phyloP scores from a whole-genome alignment of 2,329 filamentous ascomycete genomes.

The Cercospora nicotianae region DNA sequence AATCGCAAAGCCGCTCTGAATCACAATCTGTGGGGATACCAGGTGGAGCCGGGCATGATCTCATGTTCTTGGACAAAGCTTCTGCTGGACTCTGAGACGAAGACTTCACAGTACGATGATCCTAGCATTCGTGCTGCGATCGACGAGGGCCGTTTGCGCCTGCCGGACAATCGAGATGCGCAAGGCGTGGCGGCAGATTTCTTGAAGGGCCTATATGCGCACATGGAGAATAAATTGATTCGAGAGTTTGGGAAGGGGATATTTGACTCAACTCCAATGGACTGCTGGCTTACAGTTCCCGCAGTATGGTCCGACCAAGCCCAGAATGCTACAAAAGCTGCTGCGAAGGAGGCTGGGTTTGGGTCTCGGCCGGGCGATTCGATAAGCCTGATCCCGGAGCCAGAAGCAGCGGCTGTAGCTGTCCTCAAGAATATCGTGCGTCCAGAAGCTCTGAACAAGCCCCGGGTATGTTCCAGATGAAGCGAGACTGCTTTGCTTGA shows the following conservation, averaged over 20 bases:
- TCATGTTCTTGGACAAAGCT: conserved; percentile 25
- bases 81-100: conserved; percentile 16
- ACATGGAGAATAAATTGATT: conserved; percentile 15
- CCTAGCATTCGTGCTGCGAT: conserved; percentile 18
- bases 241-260: conserved; percentile 14
- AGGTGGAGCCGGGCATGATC: conserved; percentile 16
- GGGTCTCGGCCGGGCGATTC: conserved; percentile 24
- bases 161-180: conserved; percentile 13
- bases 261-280: conserved; percentile 25
- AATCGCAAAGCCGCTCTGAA: conserved; percentile 7
- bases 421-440: conserved; percentile 18
- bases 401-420: conserved; percentile 29
- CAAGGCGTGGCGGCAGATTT: conserved; percentile 18
- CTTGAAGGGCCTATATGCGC: conserved; percentile 10
- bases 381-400: conserved; percentile 31
- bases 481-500: background rate
- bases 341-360: conserved; percentile 28
- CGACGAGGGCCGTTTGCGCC: conserved; percentile 18
- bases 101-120: conserved; percentile 13
- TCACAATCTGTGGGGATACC: conserved; percentile 17
- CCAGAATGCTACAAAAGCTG: conserved; percentile 25
- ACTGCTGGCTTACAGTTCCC: conserved; percentile 33
- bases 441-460: conserved; percentile 13
- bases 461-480: background rate
- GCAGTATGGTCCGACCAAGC: conserved; percentile 34